Conservation (phyloP, 805 yeast species). For the Hanseniaspora thailandica region DNA sequence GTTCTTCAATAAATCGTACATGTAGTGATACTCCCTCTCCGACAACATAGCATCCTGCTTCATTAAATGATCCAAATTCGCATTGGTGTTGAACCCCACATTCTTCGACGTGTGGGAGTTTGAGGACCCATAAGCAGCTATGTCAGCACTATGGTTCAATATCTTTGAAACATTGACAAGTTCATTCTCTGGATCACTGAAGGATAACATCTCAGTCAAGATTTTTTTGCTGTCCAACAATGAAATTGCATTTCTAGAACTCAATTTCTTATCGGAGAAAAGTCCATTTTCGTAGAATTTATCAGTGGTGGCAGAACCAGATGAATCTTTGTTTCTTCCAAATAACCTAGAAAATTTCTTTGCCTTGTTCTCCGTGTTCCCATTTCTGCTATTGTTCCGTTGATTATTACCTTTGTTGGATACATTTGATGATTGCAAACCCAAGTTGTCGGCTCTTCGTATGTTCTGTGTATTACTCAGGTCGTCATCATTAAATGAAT, state of each 20-base stretch:
- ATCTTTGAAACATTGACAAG: slow-evolving; percentile 11
- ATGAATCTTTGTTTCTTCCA: background rate
- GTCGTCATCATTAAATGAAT: background rate
- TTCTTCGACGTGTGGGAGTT: background rate
- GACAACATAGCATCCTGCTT: slow-evolving; percentile 14
- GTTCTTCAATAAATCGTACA: slow-evolving; percentile 11
- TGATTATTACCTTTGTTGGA: background rate
- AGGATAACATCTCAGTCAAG: background rate
- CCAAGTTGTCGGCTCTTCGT: background rate
- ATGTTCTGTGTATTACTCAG: background rate
- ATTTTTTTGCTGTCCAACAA: background rate
- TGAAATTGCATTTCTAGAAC: background rate
- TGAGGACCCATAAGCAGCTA: background rate
- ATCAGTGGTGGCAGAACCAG: background rate
- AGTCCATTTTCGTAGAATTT: background rate
- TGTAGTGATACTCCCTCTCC: slow-evolving; percentile 11
- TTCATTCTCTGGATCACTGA: slow-evolving; percentile 7
- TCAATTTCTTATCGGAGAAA: background rate
- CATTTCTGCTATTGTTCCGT: background rate
- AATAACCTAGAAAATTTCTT: background rate
- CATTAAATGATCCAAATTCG: slow-evolving; percentile 11
- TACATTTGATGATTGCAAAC: background rate
- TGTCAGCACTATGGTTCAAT: slow-evolving; percentile 1
- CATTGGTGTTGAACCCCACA: background rate
- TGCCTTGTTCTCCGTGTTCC: background rate